Evolutionary conservation across 768 basidiomycete species (phyloP).

Genomic region (Terana coerulea): DNA sequence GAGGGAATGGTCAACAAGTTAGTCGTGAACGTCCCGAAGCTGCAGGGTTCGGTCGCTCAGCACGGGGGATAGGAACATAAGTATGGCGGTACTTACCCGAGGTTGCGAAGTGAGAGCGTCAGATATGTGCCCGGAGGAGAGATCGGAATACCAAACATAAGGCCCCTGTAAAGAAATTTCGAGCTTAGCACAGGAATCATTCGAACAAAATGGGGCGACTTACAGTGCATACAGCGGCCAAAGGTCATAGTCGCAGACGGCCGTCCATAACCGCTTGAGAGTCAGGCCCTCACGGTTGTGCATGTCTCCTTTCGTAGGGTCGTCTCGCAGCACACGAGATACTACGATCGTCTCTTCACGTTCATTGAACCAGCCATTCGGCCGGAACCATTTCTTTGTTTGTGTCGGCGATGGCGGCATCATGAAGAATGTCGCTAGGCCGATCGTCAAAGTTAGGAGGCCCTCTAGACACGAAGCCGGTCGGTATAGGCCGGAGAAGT

Average conservation of each 20-base stretch:
- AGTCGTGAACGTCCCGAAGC: constrained; percentile 56
- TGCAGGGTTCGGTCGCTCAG: too few species aligned
- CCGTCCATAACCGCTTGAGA: constrained; percentile 45
- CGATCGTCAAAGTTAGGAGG: constrained; percentile 42
- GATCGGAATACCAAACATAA: constrained; percentile 50
- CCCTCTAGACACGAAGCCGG: constrained; percentile 50
- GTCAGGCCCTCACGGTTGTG: constrained; percentile 64
- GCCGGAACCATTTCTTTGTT: constrained; percentile 49
- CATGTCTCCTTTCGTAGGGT: constrained; percentile 50
- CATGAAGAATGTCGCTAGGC: constrained; percentile 44
- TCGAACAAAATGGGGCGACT: neutral
- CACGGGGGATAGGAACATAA: neutral
- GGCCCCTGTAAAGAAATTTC: constrained; percentile 32
- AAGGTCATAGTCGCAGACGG: constrained; percentile 57
- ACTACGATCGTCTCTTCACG: constrained; percentile 52
- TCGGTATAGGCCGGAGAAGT: constrained; percentile 40
- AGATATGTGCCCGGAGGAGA: constrained; percentile 51
- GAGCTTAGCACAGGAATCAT: neutral
- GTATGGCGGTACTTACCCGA: constrained; percentile 35
- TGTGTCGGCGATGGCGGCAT: constrained; percentile 60
- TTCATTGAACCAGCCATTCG: constrained; percentile 60
- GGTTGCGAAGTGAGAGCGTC: constrained; percentile 50
- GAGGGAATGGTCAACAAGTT: constrained; percentile 61
- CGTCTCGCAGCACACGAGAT: constrained; percentile 38
- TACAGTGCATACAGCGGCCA: constrained; percentile 64